phyloP scores from a whole-genome alignment of 257 asterid species.

The Salvia miltiorrhiza region DNA sequence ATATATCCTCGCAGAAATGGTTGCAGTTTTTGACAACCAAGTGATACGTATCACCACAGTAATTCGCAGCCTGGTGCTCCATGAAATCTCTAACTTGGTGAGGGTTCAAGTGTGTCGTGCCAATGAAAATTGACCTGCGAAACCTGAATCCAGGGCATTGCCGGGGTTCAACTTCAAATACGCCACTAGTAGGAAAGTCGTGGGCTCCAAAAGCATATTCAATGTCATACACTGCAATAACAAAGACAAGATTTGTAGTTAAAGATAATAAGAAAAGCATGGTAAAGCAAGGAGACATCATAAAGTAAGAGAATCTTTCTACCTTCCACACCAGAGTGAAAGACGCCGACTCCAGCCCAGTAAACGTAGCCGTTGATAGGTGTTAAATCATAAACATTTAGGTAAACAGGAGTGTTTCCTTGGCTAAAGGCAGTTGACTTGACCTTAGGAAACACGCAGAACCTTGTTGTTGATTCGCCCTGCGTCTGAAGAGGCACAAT shows the following conservation, averaged over 20 bases:
- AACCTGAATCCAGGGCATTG: conserved; percentile 82
- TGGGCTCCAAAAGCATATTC: conserved; percentile 93
- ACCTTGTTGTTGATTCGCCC: conserved; percentile 38
- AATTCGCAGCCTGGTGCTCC: conserved; percentile 52
- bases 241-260: background rate
- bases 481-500: conserved; percentile 46
- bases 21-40: conserved; percentile 77
- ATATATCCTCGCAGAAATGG: conserved; percentile 78
- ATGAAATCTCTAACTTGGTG: conserved; percentile 67
- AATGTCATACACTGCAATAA: conserved; percentile 59
- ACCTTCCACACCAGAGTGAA: conserved; percentile 97
- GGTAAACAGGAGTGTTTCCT: conserved; percentile 59
- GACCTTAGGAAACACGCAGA: conserved; percentile 55
- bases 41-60: conserved; percentile 75
- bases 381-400: conserved; percentile 81
- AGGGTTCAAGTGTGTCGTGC: conserved; percentile 59
- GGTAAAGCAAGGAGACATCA: background rate
- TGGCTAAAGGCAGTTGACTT: conserved; percentile 43
- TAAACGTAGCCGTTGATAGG: conserved; percentile 63
- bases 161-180: conserved; percentile 81
- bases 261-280: conserved; percentile 2
- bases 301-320: conserved; percentile 18
- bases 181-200: conserved; percentile 70
- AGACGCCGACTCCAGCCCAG: conserved; percentile 91
- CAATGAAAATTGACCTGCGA: conserved; percentile 70